Base-by-base conservation (phyloP, 2,329 filamentous ascomycete genomes). In the Botrytis deweyae region DNA sequence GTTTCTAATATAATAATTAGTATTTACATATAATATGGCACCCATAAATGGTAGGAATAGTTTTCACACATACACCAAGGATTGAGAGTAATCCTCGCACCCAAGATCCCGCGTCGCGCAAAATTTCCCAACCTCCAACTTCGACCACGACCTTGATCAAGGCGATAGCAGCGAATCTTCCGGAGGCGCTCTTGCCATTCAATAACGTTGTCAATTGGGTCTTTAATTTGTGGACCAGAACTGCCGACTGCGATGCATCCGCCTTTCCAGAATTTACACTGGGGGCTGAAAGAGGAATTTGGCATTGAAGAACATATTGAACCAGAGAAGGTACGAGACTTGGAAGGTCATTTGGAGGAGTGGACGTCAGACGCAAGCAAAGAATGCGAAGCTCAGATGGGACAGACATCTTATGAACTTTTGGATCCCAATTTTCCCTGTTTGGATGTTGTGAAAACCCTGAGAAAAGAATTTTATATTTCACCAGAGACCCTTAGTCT, bases 71-170 rank as follows among this genome's bases (percentile, higher is more conserved):
- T 83, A 93, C 92, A 82, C 91, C 90, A 55, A 98, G 82, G 72
- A 97, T 88, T 1, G 88, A 87, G 70, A 98, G 83, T 46, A 98
- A 84, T n/a, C 89, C 90, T 77, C 88, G 87, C 75, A 96, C 90
- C 93, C 95, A 97, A 4, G 90, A 86, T 78, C 91, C 90, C 49
- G 89, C 89, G 71, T 89, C 90, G 76, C 91, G 90, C 74, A 98
- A 86, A 74, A 92, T 89, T 80, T 97, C 93, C 90, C 92, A 94
- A 64, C 94, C 94, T 38, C 94, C 94, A 59, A 92, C 89, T 79
- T 98, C 95, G 62, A 97, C 85, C 7, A 91, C 86, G 6, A 92
- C 89, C 84, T 98, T 98, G 82, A 94, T 88, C 67, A 98, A 83
- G 25, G 92, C 90, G 62, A 93, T 89, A 10, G 91, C 94, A 29